Evolutionary conservation across 2,329 filamentous ascomycete genomes (phyloP).

Genomic region (Fusarium burgessii): DNA sequence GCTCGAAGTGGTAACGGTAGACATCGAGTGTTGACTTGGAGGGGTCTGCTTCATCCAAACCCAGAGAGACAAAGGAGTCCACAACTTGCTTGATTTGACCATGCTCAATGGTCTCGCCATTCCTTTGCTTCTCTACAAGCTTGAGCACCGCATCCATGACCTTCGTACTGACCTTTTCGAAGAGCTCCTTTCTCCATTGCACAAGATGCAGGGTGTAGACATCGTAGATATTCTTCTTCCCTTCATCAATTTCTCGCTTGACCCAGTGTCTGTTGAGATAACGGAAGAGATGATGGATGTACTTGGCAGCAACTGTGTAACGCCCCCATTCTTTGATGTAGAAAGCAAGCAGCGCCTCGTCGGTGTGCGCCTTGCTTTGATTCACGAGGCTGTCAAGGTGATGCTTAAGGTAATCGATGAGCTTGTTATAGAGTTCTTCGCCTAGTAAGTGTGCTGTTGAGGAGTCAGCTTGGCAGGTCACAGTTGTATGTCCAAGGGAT

Average conservation of each 20-base stretch:
- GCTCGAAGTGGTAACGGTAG: constrained; percentile 92
- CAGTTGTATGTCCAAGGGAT: neutral
- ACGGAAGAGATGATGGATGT: constrained; percentile 95
- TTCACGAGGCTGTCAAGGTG: constrained; percentile 80
- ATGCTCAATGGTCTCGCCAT: constrained; percentile 97
- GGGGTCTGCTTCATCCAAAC: constrained; percentile 91
- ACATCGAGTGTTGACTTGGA: constrained; percentile 96
- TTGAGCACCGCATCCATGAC: constrained; percentile 97
- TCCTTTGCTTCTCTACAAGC: constrained; percentile 95
- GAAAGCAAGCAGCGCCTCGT: constrained; percentile 89
- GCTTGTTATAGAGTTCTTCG: constrained; percentile 93
- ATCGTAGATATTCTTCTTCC: constrained; percentile 97
- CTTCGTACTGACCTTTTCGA: constrained; percentile 82
- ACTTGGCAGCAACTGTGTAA: constrained; percentile 95
- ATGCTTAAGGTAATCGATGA: constrained; percentile 84
- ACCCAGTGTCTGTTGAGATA: constrained; percentile 99
- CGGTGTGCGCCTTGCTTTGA: constrained; percentile 81
- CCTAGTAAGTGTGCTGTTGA: constrained; percentile 86
- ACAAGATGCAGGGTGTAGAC: constrained; percentile 97
- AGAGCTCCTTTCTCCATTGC: constrained; percentile 93
- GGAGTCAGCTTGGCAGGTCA: constrained; percentile 26
- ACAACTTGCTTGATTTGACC: constrained; percentile 97
- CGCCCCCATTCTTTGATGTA: constrained; percentile 98
- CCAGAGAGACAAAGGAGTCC: constrained; percentile 94
- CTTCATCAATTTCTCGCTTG: constrained; percentile 98